Evolutionary conservation across 495 filamentous ascomycete species (phyloP), one percentile per base, ranked within the genome.

Genomic region (Choiromyces venosus): DNA sequence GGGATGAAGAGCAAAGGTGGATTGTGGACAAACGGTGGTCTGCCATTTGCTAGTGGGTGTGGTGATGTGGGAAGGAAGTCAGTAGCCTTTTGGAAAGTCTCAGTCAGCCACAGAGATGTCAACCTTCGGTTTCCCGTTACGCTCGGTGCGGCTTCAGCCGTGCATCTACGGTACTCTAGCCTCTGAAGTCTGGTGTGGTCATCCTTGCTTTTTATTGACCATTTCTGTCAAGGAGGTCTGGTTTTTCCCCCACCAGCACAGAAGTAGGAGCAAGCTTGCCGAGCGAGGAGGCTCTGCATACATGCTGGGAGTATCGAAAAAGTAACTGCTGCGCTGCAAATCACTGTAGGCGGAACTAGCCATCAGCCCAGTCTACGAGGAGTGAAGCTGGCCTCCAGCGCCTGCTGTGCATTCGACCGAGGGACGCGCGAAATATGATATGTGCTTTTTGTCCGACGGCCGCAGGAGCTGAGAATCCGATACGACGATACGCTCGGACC

Each of bases 51-150:
- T 64, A 37, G 40, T 66, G 44, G 39, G 36, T 67, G 73, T 37
- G 70, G 37, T 64, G 61, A 37, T 64, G 37, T 56, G 52, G 39
- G 68, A 39, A 39, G 68, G 75, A 21, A 77, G 75, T 52, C 46
- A 25, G 46, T n/a, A 52, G 46, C 46, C 46, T 52, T 52, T 52
- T 8, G 25, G n/a, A 6, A 29, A 10, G 52, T 77, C 75, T 77
- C 74, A 77, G 74, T 77, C 74, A 77, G 75, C 75, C 75, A 77
- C 75, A 77, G 69, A 77, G 40, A 68, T 77, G 75, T 77, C 75
- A 77, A 77, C 70, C 74, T 70, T 68, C 37, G 66, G 66, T 65
- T 42, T 74, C 74, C 74, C 75, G 68, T 75, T 77, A 29, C 52
- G 52, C 52, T 61, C 52, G 52, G 52, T 61, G 52, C 52, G 52